These are phyloP conservation scores for Coleophoma cylindrospora DNA, from an alignment of 2,329 filamentous ascomycete genomes.

Conservation along the genomic window DNA sequence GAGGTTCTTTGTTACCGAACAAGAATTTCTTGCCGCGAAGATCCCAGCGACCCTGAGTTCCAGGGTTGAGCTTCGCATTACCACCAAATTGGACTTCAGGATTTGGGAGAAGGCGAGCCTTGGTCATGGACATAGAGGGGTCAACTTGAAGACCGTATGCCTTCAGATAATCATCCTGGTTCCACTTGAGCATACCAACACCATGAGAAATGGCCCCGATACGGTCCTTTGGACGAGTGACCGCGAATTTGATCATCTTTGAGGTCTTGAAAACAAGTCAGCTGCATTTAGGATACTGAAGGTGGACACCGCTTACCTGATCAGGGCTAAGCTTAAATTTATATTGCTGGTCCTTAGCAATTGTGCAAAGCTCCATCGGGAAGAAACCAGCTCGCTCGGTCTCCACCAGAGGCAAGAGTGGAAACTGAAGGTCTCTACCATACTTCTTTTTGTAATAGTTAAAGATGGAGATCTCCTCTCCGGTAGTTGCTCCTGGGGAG, in stretches of 20 bases:
- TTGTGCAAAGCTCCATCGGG: slow-evolving; percentile 55
- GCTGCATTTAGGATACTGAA: no score
- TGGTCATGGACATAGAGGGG: slow-evolving; percentile 55
- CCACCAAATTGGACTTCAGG: slow-evolving; percentile 63
- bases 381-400: slow-evolving; percentile 50
- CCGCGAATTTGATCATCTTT: slow-evolving; percentile 90
- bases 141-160: slow-evolving; percentile 72
- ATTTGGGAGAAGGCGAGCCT: slow-evolving; percentile 65
- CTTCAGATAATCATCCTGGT: slow-evolving; percentile 61
- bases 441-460: slow-evolving; percentile 56
- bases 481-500: slow-evolving; percentile 35
- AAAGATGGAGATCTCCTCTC: slow-evolving; percentile 30
- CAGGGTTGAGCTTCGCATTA: slow-evolving; percentile 47
- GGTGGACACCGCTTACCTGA: slow-evolving; percentile 19
- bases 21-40: slow-evolving; percentile 77
- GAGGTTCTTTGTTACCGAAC: slow-evolving; percentile 51
- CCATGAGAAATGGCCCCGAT: slow-evolving; percentile 62
- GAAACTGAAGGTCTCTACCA: slow-evolving; percentile 39
- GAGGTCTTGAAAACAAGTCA: slow-evolving; percentile 41
- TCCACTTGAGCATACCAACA: slow-evolving; percentile 63
- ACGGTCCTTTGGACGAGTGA: slow-evolving; percentile 69
- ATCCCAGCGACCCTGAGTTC: slow-evolving; percentile 76
- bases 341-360: slow-evolving; percentile 54
- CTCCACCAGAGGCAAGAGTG: slow-evolving; percentile 51
- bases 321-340: slow-evolving; percentile 53